phyloP scores from a whole-genome alignment of 1,139 yeast species.

The Arxiozyma heterogenica region DNA sequence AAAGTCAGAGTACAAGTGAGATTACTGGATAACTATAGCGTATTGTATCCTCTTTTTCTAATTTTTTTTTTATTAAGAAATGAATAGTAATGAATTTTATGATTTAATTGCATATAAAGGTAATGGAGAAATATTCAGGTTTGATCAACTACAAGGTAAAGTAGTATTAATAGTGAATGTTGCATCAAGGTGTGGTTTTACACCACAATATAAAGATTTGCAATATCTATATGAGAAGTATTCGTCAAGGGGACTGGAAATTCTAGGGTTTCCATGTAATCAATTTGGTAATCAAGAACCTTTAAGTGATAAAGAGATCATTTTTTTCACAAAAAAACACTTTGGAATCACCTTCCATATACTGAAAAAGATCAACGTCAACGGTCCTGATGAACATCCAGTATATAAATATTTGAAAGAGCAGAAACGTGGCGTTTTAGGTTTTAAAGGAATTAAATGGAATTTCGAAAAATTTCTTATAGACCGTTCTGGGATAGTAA shows the following conservation, averaged over 20 bases:
- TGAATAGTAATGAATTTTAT: constrained; percentile 33
- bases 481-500: constrained; percentile 56
- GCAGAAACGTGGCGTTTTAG: constrained; percentile 47
- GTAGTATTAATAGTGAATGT: constrained; percentile 77
- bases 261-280: constrained; percentile 82
- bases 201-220: constrained; percentile 59
- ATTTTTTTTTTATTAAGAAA: background rate
- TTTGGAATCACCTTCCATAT: constrained; percentile 58
- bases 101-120: constrained; percentile 36
- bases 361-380: constrained; percentile 70
- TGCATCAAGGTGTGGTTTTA: constrained; percentile 57
- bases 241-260: constrained; percentile 54
- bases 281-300: constrained; percentile 88
- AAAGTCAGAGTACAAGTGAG: no score
- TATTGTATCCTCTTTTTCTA: no score
- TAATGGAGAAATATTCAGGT: constrained; percentile 47
- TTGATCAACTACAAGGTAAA: constrained; percentile 62
- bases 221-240: constrained; percentile 68
- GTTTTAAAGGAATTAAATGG: constrained; percentile 69
- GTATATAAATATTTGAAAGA: constrained; percentile 66
- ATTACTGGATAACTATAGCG: no score
- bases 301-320: constrained; percentile 49
- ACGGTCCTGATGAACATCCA: constrained; percentile 66
- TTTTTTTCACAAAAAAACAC: constrained; percentile 44
- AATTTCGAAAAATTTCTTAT: constrained; percentile 82